Conservation (phyloP, 305 asterid genomes). For the Fraxinus platypoda region DNA sequence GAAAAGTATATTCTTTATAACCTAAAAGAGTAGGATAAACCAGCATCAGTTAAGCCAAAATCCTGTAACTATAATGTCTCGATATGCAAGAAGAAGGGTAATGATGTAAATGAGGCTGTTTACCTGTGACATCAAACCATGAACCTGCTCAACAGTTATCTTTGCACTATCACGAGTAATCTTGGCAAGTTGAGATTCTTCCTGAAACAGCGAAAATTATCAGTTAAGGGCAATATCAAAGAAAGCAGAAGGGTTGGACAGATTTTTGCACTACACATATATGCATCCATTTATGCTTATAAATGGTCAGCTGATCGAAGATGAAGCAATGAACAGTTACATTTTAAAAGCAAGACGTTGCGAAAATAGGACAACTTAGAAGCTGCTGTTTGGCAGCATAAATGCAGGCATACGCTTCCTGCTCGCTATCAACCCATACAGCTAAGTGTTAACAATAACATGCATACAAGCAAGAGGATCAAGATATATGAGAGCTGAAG, state of each 20-base stretch:
- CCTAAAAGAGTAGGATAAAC: conserved; percentile 39
- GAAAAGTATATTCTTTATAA: conserved; percentile 87
- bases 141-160: conserved; percentile 98
- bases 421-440: neutral
- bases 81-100: neutral
- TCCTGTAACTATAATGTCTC: neutral
- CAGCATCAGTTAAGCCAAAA: neutral
- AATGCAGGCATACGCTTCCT: neutral
- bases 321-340: neutral
- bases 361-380: neutral
- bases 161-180: conserved; percentile 89
- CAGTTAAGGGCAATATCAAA: neutral
- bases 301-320: neutral
- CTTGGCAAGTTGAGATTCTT: conserved; percentile 88
- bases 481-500: neutral
- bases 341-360: neutral
- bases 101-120: neutral
- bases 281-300: neutral
- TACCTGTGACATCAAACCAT: conserved; percentile 98
- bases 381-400: neutral
- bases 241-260: neutral
- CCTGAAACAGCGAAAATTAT: conserved; percentile 45
- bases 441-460: neutral
- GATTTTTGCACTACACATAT: neutral
- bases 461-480: neutral